A percentile compares a stretch with the other conserved stretches of the same genome.
phyloP scores from a whole-genome alignment of 2,329 filamentous ascomycete species.

The Cytospora mali region DNA sequence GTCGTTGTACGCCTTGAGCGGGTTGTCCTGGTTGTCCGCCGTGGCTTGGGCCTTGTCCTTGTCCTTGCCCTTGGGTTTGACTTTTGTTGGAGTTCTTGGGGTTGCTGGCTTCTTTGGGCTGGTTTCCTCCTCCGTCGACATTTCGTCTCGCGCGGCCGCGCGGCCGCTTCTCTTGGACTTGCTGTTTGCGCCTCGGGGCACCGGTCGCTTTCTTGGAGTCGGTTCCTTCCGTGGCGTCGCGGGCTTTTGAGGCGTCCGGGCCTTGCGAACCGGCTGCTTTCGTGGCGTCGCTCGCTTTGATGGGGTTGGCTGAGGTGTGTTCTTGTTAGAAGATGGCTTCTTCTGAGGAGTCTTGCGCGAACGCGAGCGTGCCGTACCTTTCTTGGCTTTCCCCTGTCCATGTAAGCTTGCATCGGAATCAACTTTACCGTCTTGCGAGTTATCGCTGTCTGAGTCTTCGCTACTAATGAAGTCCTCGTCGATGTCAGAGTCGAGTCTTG shows the following conservation, averaged over 20 bases:
- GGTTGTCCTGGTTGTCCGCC: constrained; percentile 2
- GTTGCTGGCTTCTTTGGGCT: background rate
- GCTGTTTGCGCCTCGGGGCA: constrained; percentile 3
- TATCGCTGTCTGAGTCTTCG: constrained; percentile 20
- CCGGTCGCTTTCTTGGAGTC: background rate
- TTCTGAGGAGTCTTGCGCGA: constrained; percentile 28
- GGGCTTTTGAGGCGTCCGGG: background rate
- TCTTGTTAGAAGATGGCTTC: constrained; percentile 37
- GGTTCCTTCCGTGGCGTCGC: constrained; percentile 1
- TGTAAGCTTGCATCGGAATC: constrained; percentile 14
- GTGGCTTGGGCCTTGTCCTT: background rate
- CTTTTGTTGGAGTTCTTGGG: constrained; percentile 19
- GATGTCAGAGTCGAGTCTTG: constrained; percentile 19
- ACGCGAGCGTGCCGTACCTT: constrained; percentile 26
- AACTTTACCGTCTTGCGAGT: constrained; percentile 21
- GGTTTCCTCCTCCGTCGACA: background rate
- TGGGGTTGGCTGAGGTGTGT: constrained; percentile 32
- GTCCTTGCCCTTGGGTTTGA: constrained; percentile 18
- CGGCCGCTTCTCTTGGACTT: constrained; percentile 6
- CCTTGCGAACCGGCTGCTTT: constrained; percentile 23
- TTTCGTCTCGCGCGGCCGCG: constrained; percentile 21
- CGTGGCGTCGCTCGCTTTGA: constrained; percentile 28
- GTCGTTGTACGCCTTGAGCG: background rate
- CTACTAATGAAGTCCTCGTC: constrained; percentile 29
- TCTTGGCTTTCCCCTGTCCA: constrained; percentile 22